Conservation (phyloP, 2,329 filamentous ascomycete species). For the Fusarium nurragi region DNA sequence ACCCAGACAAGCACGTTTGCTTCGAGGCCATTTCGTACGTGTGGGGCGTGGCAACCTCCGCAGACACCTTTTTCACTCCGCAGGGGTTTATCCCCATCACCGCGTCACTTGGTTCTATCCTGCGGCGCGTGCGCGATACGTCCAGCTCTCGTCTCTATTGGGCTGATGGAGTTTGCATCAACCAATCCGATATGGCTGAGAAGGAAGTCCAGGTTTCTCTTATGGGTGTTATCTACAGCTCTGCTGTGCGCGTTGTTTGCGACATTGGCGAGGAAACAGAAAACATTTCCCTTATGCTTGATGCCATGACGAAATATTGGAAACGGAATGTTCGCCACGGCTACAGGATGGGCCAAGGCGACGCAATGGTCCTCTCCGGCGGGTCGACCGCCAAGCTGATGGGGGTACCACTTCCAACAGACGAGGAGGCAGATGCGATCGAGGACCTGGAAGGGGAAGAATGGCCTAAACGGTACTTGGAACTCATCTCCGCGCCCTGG, state of each 20-base stretch:
- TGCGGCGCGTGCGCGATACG: not conserved
- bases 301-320: constrained; percentile 6
- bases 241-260: constrained; percentile 6
- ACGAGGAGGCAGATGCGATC: not conserved
- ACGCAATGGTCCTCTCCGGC: not conserved
- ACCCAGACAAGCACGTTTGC: not conserved
- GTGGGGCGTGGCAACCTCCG: constrained; percentile 2
- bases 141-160: not conserved
- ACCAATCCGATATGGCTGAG: not conserved
- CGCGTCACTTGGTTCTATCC: constrained; percentile 8
- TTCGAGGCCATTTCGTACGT: constrained; percentile 16
- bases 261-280: not conserved
- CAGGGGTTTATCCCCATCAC: constrained; percentile 1
- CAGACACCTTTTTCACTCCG: not conserved
- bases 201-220: constrained; percentile 11
- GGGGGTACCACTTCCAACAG: not conserved
- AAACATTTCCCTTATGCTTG: not conserved
- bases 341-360: not conserved
- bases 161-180: constrained; percentile 12
- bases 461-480: not conserved
- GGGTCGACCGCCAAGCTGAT: not conserved
- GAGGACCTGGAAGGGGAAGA: not conserved
- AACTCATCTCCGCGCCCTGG: not conserved
- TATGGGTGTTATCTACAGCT: constrained; percentile 13
- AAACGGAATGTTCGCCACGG: constrained; percentile 1